phyloP scores from a whole-genome alignment of 331 rosid species.

The Quercus phellos region DNA sequence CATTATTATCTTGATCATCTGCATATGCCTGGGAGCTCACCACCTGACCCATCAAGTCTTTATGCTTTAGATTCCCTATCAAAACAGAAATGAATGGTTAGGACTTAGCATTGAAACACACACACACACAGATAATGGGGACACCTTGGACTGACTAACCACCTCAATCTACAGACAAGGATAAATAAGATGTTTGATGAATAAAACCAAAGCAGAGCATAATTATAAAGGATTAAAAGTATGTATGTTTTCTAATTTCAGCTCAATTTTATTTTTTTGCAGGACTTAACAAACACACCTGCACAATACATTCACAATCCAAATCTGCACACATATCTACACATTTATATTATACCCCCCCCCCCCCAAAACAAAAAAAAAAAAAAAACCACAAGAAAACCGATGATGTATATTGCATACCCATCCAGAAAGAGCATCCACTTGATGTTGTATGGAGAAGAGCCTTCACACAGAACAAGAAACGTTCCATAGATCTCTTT shows the following conservation, averaged over 20 bases:
- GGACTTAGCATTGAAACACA: neutral
- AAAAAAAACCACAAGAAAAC: neutral
- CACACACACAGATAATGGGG: too few species aligned
- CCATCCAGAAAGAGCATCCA: constrained; percentile 42
- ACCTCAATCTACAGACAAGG: neutral
- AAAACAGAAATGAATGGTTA: neutral
- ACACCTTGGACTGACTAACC: neutral
- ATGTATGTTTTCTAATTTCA: neutral
- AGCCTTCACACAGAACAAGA: constrained; percentile 37
- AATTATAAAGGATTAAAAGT: neutral
- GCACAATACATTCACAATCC: neutral
- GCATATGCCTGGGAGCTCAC: constrained; percentile 40
- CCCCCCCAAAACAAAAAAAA: accelerated
- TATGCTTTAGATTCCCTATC: constrained; percentile 38
- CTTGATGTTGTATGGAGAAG: constrained; percentile 36
- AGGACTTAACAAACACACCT: neutral
- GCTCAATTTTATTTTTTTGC: too few species aligned
- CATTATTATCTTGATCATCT: constrained; percentile 4
- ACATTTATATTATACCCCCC: neutral
- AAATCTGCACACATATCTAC: neutral
- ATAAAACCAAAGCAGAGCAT: neutral
- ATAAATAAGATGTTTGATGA: neutral
- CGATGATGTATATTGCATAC: constrained; percentile 9
- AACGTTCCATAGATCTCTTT: constrained; percentile 43
- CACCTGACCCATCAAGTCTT: constrained; percentile 35